phyloP scores from a whole-genome alignment of 441 rosid genomes.

The Bocquillonia castaneifolia region DNA sequence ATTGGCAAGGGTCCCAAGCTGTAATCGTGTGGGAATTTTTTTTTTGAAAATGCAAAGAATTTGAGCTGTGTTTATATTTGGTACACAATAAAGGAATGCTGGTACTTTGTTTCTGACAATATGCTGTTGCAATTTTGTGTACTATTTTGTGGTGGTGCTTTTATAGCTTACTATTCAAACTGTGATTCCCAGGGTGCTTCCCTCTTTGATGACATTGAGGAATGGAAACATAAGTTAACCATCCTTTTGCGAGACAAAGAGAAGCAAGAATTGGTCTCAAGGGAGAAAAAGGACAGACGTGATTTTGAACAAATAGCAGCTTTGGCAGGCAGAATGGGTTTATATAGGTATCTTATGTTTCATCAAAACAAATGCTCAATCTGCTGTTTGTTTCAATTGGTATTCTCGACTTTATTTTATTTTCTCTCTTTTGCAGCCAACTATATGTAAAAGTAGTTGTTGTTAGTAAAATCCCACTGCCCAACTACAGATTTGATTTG shows the following conservation, averaged over 20 bases:
- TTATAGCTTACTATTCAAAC: not conserved
- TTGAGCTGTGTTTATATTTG: not conserved
- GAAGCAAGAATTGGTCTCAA: conserved; percentile 68
- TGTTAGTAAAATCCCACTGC: conserved; percentile 77
- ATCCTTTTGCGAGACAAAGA: conserved; percentile 47
- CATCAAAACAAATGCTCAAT: conserved; percentile 9
- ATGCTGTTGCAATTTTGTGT: not conserved
- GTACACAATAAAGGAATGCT: too few species aligned
- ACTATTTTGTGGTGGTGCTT: not conserved
- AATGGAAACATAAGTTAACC: conserved; percentile 59
- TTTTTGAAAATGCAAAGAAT: too few species aligned
- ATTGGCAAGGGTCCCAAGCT: too few species aligned
- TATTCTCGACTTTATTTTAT: conserved; percentile 21
- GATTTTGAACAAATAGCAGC: conserved; percentile 71
- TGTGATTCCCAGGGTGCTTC: conserved; percentile 36
- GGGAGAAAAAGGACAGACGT: conserved; percentile 79
- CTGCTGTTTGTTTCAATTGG: conserved; percentile 8
- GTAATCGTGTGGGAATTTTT: too few species aligned
- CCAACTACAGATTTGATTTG: conserved; percentile 92
- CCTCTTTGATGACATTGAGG: conserved; percentile 40
- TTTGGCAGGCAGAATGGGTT: conserved; percentile 67
- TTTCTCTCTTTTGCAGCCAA: conserved; percentile 73
- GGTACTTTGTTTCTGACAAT: not conserved
- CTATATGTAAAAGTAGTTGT: conserved; percentile 70
- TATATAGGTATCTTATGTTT: conserved; percentile 55